phyloP scores from a whole-genome alignment of 73 alveolate genomes.

The Paramecium primaurelia region DNA sequence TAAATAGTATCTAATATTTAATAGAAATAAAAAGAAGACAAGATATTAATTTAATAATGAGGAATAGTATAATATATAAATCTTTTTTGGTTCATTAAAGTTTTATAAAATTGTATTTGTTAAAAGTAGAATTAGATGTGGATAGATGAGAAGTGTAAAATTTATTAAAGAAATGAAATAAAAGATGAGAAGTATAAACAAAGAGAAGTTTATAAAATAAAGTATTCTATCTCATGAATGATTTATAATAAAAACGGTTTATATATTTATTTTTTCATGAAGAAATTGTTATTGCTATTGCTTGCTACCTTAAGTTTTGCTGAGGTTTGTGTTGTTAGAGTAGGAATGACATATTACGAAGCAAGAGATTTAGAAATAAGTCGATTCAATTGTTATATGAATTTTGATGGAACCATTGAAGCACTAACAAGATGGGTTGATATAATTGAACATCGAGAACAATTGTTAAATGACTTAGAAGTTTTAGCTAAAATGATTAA shows the following conservation, averaged over 20 bases:
- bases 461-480: not conserved
- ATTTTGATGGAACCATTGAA: conserved; percentile 22
- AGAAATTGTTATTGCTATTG: not conserved
- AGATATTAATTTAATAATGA: too few species aligned
- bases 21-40: too few species aligned
- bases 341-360: not conserved
- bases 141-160: not conserved
- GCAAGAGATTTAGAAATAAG: not conserved
- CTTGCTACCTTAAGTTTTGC: not conserved
- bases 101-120: not conserved
- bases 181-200: not conserved
- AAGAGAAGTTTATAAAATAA: not conserved
- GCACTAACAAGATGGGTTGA: conserved; percentile 14
- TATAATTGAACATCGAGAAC: not conserved
- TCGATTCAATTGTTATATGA: not conserved
- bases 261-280: not conserved
- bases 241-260: not conserved
- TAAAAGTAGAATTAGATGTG: not conserved
- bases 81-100: not conserved
- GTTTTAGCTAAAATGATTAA: not conserved
- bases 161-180: not conserved
- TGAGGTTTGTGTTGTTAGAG: not conserved
- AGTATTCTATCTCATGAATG: not conserved
- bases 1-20: too few species aligned
- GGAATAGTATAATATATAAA: too few species aligned